Base-by-base conservation (phyloP, 495 filamentous ascomycete species). In the Articulospora tetracladia region DNA sequence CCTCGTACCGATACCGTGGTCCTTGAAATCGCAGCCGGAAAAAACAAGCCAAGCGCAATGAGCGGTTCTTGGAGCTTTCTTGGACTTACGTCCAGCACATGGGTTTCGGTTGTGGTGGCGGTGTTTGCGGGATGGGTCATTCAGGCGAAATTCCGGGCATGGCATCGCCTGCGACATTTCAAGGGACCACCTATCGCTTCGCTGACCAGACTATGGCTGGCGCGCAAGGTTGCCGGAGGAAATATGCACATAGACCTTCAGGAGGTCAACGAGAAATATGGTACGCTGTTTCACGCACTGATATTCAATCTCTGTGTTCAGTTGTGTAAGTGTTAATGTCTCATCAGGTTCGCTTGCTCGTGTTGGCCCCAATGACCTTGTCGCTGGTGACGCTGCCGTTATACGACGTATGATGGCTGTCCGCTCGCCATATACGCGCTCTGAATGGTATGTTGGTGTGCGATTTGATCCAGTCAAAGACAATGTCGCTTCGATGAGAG, bases 361-460 rank as follows among this genome's bases (percentile, higher is more conserved):
- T 19, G 73, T 78, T 50, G 76, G 73, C 11, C 76, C 77, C 13
- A 75, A 76, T 41, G 60, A 72, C 48, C 59, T 80, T 50, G 46
- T 80, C 46, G 72, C 68, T 19, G 67, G 66, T 28, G 75, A 77
- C 55, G 72, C 74, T 10, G 72, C 72, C 1, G 60, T 69, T 0
- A 48, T 67, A 10, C 66, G 69, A 17, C 63, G 62, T 7, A 72
- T 77, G 50, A 62, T 65, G 1, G 71, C 69, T 8, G 67, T 68
- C 26, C 66, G 74, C 13, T 75, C 73, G 17, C 54, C 41, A 20
- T 74, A 75, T 58, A 72, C 55, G 32, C 61, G 59, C 22, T 44
- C 66, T 1, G 55, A 68, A 1, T 74, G 71, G 66, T 75, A 68
- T 56, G 65, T 70, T 60, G 17, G 61, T 59, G 13, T 55, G 44